These are phyloP conservation scores for Globisporangium perplexum DNA, from an alignment of 352 stramenopile species.

Conservation along the genomic window DNA sequence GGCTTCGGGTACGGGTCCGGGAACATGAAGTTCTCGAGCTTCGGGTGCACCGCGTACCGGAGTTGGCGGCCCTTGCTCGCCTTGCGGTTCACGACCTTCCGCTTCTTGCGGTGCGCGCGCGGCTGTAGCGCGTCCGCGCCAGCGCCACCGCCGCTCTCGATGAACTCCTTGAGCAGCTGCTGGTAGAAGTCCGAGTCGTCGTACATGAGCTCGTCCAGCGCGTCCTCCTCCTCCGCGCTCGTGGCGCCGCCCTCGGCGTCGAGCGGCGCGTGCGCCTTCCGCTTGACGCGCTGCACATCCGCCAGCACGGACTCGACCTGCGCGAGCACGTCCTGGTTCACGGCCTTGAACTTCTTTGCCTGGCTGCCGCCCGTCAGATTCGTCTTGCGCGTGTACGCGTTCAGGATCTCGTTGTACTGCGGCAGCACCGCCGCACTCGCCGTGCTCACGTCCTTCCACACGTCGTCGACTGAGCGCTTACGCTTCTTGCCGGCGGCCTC, in stretches of 20 bases:
- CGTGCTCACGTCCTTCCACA: slow-evolving; percentile 44
- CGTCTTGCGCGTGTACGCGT: slow-evolving; percentile 72
- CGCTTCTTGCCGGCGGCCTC: slow-evolving; percentile 45
- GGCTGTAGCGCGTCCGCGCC: slow-evolving; percentile 40
- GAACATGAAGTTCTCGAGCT: slow-evolving; percentile 90
- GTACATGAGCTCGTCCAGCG: slow-evolving; percentile 81
- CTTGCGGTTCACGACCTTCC: slow-evolving; percentile 85
- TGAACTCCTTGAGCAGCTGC: slow-evolving; percentile 87
- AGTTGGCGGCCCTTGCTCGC: slow-evolving; percentile 81
- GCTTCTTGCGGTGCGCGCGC: slow-evolving; percentile 78
- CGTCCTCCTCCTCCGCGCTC: slow-evolving; percentile 30
- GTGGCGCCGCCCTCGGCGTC: slow-evolving; percentile 34
- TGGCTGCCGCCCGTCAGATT: slow-evolving; percentile 55
- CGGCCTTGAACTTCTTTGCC: slow-evolving; percentile 84
- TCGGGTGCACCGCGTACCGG: slow-evolving; percentile 81
- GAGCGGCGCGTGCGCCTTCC: slow-evolving; percentile 69
- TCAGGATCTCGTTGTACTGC: slow-evolving; percentile 82
- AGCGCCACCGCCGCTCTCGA: slow-evolving; percentile 60
- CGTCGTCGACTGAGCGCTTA: slow-evolving; percentile 46
- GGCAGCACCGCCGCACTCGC: slow-evolving; percentile 44
- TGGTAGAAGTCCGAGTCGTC: slow-evolving; percentile 56
- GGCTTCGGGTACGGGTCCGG: slow-evolving; percentile 70
- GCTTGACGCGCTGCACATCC: slow-evolving; percentile 75
- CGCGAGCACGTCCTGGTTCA: slow-evolving; percentile 83
- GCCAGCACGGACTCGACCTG: slow-evolving; percentile 84